Conservation (phyloP, 495 filamentous ascomycete species). For the Penicillium psychrofluorescens region DNA sequence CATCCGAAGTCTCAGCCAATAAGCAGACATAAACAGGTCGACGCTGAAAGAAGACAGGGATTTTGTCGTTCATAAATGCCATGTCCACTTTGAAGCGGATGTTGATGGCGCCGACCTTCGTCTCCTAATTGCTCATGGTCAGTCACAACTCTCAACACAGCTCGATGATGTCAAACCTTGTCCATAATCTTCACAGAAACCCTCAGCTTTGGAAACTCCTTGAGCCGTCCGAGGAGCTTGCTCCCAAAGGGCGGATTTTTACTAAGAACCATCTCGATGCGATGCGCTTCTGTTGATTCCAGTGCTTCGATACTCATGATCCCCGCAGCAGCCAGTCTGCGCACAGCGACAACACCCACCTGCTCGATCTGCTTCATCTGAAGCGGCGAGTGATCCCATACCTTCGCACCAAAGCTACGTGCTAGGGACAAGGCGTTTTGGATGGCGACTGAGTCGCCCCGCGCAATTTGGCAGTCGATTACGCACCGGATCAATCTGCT, state of each 20-base stretch:
- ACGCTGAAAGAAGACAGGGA: slow-evolving; percentile 52
- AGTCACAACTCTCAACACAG: no score
- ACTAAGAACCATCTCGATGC: slow-evolving; percentile 70
- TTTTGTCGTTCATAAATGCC: slow-evolving; percentile 63
- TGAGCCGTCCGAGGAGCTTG: slow-evolving; percentile 55
- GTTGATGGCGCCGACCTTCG: slow-evolving; percentile 37
- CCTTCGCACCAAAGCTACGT: slow-evolving; percentile 67
- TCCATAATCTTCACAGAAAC: slow-evolving; percentile 47
- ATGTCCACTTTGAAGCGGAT: slow-evolving; percentile 62
- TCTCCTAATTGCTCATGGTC: slow-evolving; percentile 16
- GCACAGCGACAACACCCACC: slow-evolving; percentile 69
- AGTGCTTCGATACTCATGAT: slow-evolving; percentile 68
- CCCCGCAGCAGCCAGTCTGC: slow-evolving; percentile 66
- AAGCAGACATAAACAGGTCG: slow-evolving; percentile 64
- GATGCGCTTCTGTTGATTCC: slow-evolving; percentile 54
- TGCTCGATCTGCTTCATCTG: slow-evolving; percentile 83
- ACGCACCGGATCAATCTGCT: slow-evolving; percentile 75
- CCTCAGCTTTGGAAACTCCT: slow-evolving; percentile 67
- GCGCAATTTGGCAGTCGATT: slow-evolving; percentile 70
- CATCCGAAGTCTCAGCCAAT: slow-evolving; percentile 69
- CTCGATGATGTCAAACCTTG: slow-evolving; percentile 29
- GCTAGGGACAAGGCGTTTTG: slow-evolving; percentile 71
- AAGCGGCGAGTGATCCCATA: slow-evolving; percentile 79
- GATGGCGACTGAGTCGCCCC: slow-evolving; percentile 58
- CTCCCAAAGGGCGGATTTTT: slow-evolving; percentile 79